Evolutionary conservation across 2,329 filamentous ascomycete genomes (phyloP).

Genomic region (Fusarium agapanthi): DNA sequence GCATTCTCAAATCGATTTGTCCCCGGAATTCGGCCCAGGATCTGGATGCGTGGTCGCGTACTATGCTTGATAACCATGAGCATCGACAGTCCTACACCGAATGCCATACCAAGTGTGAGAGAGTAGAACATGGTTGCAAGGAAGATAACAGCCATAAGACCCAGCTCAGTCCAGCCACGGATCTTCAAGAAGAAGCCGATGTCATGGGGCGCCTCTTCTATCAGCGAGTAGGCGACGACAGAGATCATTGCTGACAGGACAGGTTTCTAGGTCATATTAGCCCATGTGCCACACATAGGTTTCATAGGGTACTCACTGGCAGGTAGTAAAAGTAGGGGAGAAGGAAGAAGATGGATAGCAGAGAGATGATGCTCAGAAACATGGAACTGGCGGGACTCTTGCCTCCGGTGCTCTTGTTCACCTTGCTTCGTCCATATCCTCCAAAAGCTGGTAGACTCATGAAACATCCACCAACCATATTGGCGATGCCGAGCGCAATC

Average conservation of each 20-base stretch:
- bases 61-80: conserved; percentile 90
- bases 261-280: conserved; percentile 72
- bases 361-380: conserved; percentile 81
- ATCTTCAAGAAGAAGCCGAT: conserved; percentile 89
- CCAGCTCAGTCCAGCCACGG: conserved; percentile 84
- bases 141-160: conserved; percentile 90
- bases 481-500: conserved; percentile 88
- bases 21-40: conserved; percentile 86
- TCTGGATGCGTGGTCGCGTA: conserved; percentile 93
- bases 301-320: conserved; percentile 69
- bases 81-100: conserved; percentile 90
- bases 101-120: conserved; percentile 89
- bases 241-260: conserved; percentile 94
- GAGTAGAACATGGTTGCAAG: conserved; percentile 94
- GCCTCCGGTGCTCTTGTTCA: conserved; percentile 91
- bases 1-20: conserved; percentile 89
- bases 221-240: conserved; percentile 91
- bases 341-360: conserved; percentile 82
- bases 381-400: conserved; percentile 94
- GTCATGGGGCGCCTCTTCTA: conserved; percentile 95
- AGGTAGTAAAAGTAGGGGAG: conserved; percentile 94
- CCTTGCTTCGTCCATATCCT: conserved; percentile 94
- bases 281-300: neutral
- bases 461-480: conserved; percentile 90
- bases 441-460: conserved; percentile 94